phyloP scores from a whole-genome alignment of 495 filamentous ascomycete species.

The Wilcoxina mikolae region DNA sequence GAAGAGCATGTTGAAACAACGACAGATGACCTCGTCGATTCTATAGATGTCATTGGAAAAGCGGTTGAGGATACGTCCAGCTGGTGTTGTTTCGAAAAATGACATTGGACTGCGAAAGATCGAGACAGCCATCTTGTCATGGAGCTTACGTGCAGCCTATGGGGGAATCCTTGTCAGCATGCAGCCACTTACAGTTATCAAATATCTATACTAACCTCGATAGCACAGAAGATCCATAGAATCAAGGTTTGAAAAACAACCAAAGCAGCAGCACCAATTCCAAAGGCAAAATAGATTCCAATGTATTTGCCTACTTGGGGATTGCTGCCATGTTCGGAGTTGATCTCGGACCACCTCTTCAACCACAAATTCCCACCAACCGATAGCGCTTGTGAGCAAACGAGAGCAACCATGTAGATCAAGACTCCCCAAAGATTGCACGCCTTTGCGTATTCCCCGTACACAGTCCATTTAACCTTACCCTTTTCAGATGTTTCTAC shows the following conservation, averaged over 20 bases:
- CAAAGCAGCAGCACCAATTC: conserved; percentile 70
- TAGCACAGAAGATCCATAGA: conserved; percentile 97
- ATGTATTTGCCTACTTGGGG: conserved; percentile 73
- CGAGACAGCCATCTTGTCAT: conserved; percentile 94
- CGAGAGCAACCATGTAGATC: conserved; percentile 62
- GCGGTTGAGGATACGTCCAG: conserved; percentile 86
- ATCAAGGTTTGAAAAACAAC: conserved; percentile 88
- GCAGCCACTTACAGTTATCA: conserved; percentile 4
- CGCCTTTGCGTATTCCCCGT: conserved; percentile 78
- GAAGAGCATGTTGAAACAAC: conserved; percentile 89
- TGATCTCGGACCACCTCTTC: conserved; percentile 77
- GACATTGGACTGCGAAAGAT: conserved; percentile 98
- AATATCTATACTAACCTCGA: conserved; percentile 49
- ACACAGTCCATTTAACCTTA: conserved; percentile 92
- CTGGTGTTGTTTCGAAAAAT: conserved; percentile 98
- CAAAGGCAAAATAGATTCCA: conserved; percentile 87
- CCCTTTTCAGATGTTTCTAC: conserved; percentile 85
- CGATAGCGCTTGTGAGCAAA: conserved; percentile 66
- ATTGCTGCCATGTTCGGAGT: conserved; percentile 51
- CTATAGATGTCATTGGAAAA: conserved; percentile 85
- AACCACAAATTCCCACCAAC: conserved; percentile 81
- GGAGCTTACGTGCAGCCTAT: conserved; percentile 81
- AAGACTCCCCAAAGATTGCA: conserved; percentile 74
- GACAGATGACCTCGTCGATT: conserved; percentile 86
- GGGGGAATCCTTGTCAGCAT: conserved; percentile 16